These are phyloP conservation scores for Pichia sp. DNA, from an alignment of 1,139 yeast genomes.

Conservation along the genomic window DNA sequence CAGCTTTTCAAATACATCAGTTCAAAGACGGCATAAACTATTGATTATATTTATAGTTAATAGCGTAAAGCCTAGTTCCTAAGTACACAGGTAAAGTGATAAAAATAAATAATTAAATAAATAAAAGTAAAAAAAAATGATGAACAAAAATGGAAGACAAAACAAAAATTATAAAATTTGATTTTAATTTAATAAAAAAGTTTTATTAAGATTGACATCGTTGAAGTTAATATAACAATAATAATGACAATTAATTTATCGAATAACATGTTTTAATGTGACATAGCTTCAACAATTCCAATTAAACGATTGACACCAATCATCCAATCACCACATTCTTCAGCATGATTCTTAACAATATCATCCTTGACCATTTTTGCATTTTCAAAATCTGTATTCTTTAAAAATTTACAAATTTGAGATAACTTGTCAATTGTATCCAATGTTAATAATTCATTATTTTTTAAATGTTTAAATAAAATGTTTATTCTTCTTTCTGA, in stretches of 20 bases:
- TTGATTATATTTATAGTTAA: too few species aligned
- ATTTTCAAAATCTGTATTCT: constrained; percentile 45
- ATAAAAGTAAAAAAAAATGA: background rate
- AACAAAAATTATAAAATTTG: background rate
- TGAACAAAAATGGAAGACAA: background rate
- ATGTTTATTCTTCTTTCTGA: constrained; percentile 76
- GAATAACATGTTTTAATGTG: background rate
- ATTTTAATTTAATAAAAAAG: background rate
- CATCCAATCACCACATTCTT: constrained; percentile 88
- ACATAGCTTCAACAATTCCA: constrained; percentile 42
- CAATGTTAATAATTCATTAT: constrained; percentile 55
- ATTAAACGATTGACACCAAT: constrained; percentile 86
- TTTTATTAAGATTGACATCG: background rate
- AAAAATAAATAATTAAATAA: background rate
- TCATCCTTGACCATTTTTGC: constrained; percentile 56
- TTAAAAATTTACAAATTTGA: constrained; percentile 46
- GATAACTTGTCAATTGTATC: constrained; percentile 52
- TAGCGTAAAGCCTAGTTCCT: background rate
- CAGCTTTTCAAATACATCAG: too few species aligned
- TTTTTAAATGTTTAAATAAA: constrained; percentile 74
- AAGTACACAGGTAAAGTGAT: background rate
- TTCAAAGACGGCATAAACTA: too few species aligned
- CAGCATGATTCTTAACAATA: constrained; percentile 59
- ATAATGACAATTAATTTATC: background rate
- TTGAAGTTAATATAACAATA: background rate